Evolutionary conservation across 192 early-diverging fungal species (phyloP).

Genomic region (Coemansia sp.): DNA sequence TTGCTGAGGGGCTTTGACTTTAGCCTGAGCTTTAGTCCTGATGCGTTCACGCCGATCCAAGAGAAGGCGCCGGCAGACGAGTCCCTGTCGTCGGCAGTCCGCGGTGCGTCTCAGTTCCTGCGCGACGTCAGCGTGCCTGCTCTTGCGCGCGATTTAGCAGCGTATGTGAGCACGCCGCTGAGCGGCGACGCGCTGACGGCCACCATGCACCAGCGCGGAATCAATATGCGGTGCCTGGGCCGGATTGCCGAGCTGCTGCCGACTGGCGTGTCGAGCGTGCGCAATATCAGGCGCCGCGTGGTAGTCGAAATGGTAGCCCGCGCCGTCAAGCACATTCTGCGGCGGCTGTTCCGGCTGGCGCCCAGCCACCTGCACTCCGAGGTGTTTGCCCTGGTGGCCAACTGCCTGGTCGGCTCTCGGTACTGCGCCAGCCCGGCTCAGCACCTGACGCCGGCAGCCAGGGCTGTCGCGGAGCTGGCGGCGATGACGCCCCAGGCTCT

Average conservation of each 20-base stretch:
- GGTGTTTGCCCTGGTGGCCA: constrained; percentile 79
- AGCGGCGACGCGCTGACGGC: constrained; percentile 77
- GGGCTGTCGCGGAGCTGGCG: constrained; percentile 49
- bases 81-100: constrained; percentile 51
- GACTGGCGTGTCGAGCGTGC: constrained; percentile 15
- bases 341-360: constrained; percentile 61
- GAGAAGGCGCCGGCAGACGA: constrained; percentile 22
- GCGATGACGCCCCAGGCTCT: constrained; percentile 67
- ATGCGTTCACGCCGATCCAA: constrained; percentile 63
- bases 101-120: constrained; percentile 78
- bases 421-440: constrained; percentile 61
- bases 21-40: constrained; percentile 59
- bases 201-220: constrained; percentile 89
- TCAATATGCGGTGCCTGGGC: constrained; percentile 98
- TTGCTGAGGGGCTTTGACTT: constrained; percentile 54
- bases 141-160: constrained; percentile 60
- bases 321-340: constrained; percentile 81
- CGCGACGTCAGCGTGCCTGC: constrained; percentile 65
- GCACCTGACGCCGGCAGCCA: constrained; percentile 45
- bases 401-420: constrained; percentile 71
- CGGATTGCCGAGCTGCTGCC: constrained; percentile 69
- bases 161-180: constrained; percentile 71
- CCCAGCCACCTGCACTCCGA: constrained; percentile 63
- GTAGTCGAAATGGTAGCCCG: constrained; percentile 89
- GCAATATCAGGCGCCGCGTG: constrained; percentile 61